phyloP scores from a whole-genome alignment of 164 flowering plant genomes.

The Brasenia schreberi region DNA sequence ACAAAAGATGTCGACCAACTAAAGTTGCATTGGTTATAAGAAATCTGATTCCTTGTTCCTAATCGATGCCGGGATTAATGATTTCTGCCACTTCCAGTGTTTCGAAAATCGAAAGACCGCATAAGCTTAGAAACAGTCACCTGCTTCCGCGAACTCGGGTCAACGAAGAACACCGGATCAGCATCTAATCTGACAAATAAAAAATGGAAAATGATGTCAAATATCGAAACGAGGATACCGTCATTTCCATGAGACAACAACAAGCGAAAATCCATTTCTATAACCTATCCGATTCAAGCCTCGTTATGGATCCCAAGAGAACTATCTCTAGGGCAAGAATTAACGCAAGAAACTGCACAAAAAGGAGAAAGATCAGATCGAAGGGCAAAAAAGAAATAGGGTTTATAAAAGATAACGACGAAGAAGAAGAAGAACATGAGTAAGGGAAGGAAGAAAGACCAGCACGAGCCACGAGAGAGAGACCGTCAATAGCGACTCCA shows the following conservation, averaged over 20 bases:
- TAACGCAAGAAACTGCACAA: conserved; percentile 37
- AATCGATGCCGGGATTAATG: background rate
- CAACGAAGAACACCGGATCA: background rate
- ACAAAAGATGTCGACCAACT: too few species aligned
- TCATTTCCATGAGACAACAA: background rate
- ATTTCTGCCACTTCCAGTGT: background rate
- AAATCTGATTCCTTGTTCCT: background rate
- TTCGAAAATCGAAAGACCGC: background rate
- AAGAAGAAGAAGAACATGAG: too few species aligned
- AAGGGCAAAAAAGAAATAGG: background rate
- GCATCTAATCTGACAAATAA: background rate
- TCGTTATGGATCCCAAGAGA: background rate
- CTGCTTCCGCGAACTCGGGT: background rate
- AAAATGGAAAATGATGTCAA: background rate
- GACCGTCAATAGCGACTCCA: background rate
- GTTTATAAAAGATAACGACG: background rate
- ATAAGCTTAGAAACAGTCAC: background rate
- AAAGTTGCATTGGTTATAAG: too few species aligned
- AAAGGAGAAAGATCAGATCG: conserved; percentile 26
- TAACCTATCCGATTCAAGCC: background rate
- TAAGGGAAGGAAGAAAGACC: background rate
- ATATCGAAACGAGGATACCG: background rate
- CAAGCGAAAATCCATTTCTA: background rate
- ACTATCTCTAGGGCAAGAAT: background rate
- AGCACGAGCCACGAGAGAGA: background rate